Conservation (phyloP, 495 filamentous ascomycete genomes). For the Xeromyces bisporus region DNA sequence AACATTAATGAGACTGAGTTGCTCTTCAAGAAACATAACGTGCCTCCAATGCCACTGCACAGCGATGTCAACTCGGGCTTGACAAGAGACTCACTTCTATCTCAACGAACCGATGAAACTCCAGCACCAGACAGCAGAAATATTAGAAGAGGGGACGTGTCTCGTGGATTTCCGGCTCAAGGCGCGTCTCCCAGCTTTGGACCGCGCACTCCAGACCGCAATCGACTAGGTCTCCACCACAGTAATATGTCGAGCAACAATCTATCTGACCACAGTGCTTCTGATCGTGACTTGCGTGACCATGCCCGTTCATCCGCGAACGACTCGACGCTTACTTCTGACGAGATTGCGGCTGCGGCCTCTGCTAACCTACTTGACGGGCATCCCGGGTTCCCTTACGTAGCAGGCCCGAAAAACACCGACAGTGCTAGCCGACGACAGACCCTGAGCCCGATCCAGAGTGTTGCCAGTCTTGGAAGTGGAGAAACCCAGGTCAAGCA, state of each 20-base stretch:
- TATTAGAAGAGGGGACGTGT: slow-evolving; percentile 33
- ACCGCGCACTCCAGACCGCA: slow-evolving; percentile 35
- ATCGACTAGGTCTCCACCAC: slow-evolving; percentile 37
- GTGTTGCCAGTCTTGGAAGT: slow-evolving; percentile 58
- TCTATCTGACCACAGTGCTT: slow-evolving; percentile 32
- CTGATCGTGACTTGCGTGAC: slow-evolving; percentile 31
- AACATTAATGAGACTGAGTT: slow-evolving; percentile 41
- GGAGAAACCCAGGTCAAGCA: slow-evolving; percentile 10
- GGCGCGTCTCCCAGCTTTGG: slow-evolving; percentile 33
- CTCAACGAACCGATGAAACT: slow-evolving; percentile 55
- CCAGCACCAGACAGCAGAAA: slow-evolving; percentile 17
- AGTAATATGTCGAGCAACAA: slow-evolving; percentile 42
- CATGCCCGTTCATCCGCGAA: slow-evolving; percentile 26
- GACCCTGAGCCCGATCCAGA: slow-evolving; percentile 71
- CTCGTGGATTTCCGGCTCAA: slow-evolving; percentile 34
- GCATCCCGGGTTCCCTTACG: slow-evolving; percentile 20
- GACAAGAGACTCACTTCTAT: slow-evolving; percentile 77
- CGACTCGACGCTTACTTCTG: slow-evolving; percentile 18
- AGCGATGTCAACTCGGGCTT: slow-evolving; percentile 76
- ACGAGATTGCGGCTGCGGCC: slow-evolving; percentile 30
- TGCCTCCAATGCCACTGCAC: slow-evolving; percentile 70
- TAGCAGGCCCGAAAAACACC: slow-evolving; percentile 23
- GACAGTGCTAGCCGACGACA: slow-evolving; percentile 39
- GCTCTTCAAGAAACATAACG: slow-evolving; percentile 41
- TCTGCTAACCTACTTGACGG: slow-evolving; percentile 27